These are phyloP conservation scores for Lepidium africanum DNA, from an alignment of 345 rosid genomes.

Conservation along the genomic window DNA sequence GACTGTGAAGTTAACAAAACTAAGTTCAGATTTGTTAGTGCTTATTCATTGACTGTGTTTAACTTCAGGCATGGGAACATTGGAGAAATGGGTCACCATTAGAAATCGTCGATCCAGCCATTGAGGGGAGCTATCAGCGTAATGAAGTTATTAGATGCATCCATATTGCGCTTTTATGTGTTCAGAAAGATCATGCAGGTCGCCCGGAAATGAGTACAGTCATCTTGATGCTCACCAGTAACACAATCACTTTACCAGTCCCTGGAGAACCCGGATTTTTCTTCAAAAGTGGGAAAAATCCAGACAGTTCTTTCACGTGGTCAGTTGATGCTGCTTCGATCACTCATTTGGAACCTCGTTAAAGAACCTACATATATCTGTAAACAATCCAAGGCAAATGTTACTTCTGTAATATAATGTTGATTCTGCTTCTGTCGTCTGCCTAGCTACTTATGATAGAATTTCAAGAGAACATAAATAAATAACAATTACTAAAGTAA, in stretches of 20 bases:
- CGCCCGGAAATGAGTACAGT: not conserved
- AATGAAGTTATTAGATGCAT: not conserved
- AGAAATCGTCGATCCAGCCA: not conserved
- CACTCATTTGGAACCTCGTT: not conserved
- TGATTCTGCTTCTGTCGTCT: not conserved
- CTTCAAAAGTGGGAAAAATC: not conserved
- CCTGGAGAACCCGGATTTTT: not conserved
- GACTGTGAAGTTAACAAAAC: not conserved
- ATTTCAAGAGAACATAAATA: too few species aligned
- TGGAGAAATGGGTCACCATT: slow-evolving; percentile 2
- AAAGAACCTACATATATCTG: not conserved
- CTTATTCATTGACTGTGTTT: not conserved
- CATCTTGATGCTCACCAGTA: not conserved
- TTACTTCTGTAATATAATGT: not conserved
- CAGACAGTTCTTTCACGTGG: not conserved
- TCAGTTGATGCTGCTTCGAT: not conserved
- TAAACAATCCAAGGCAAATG: not conserved
- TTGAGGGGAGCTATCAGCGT: not conserved
- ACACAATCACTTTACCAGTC: not conserved
- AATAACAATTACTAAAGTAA: too few species aligned
- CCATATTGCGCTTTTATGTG: not conserved
- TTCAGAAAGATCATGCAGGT: not conserved
- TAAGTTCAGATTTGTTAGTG: not conserved
- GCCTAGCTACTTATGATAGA: not conserved
- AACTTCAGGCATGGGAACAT: not conserved